Conservation (phyloP, 495 filamentous ascomycete genomes). For the Xylaria nigripes region DNA sequence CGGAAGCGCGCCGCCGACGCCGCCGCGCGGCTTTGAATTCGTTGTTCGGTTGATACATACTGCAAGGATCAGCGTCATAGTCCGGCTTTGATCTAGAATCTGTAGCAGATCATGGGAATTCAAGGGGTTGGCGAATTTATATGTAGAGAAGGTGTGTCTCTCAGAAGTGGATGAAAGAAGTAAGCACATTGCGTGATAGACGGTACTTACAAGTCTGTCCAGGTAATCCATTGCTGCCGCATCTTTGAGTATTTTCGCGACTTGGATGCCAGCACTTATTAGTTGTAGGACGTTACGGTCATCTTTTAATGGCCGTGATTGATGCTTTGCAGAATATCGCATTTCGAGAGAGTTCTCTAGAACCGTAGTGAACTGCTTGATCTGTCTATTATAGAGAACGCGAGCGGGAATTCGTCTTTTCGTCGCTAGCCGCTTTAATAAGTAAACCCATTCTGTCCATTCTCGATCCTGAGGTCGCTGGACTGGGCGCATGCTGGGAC, state of each 20-base stretch:
- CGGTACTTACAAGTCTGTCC: conserved; percentile 46
- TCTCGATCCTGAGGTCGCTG: conserved; percentile 71
- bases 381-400: conserved; percentile 79
- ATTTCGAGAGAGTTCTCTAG: conserved; percentile 79
- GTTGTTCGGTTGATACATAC: conserved; percentile 58
- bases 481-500: conserved; percentile 58
- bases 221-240: conserved; percentile 70
- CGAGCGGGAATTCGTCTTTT: conserved; percentile 76
- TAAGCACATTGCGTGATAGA: conserved; percentile 36
- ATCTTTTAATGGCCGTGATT: conserved; percentile 76
- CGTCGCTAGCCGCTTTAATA: conserved; percentile 76
- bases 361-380: conserved; percentile 78
- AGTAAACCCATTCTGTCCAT: conserved; percentile 89
- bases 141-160: neutral
- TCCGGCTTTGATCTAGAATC: neutral
- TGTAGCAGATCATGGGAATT: neutral
- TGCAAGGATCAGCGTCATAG: conserved; percentile 2
- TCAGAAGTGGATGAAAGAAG: neutral
- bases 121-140: neutral
- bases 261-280: conserved; percentile 77
- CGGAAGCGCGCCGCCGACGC: conserved; percentile 38
- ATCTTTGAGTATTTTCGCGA: conserved; percentile 79
- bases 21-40: conserved; percentile 59
- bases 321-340: conserved; percentile 76
- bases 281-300: conserved; percentile 83